Conservation (phyloP, 2,329 filamentous ascomycete species). For the Plectosphaerella sp. region DNA sequence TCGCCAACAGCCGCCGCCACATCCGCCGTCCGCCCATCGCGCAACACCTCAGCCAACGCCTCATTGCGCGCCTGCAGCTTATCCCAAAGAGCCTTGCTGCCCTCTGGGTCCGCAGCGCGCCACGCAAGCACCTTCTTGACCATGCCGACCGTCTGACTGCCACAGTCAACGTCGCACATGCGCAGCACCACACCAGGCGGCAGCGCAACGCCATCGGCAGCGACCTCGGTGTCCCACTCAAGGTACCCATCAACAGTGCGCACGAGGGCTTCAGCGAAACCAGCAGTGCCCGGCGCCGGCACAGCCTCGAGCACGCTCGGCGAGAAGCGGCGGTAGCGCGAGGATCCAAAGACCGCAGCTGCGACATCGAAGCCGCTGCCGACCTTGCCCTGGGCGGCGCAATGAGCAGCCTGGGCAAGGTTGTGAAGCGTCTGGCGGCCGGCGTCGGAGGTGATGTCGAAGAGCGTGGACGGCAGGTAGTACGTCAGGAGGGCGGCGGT, state of each 20-base stretch:
- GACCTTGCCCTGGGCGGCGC: slow-evolving; percentile 93
- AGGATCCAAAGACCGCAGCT: slow-evolving; percentile 86
- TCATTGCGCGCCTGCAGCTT: slow-evolving; percentile 72
- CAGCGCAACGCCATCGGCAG: slow-evolving; percentile 64
- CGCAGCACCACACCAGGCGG: slow-evolving; percentile 72
- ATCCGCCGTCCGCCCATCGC: slow-evolving; percentile 37
- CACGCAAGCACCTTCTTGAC: slow-evolving; percentile 87
- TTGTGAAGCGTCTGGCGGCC: slow-evolving; percentile 73
- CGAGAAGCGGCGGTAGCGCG: slow-evolving; percentile 88
- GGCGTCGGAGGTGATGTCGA: slow-evolving; percentile 50
- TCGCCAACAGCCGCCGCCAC: slow-evolving; percentile 42
- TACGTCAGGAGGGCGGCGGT: slow-evolving; percentile 72
- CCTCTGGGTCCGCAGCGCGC: slow-evolving; percentile 60
- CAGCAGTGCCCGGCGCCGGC: slow-evolving; percentile 59
- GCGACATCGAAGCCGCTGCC: slow-evolving; percentile 96
- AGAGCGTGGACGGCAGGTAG: slow-evolving; percentile 57
- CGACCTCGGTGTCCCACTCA: slow-evolving; percentile 77
- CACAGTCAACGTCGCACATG: slow-evolving; percentile 96
- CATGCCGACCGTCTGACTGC: slow-evolving; percentile 91
- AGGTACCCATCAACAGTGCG: slow-evolving; percentile 58
- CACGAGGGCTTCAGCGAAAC: slow-evolving; percentile 64
- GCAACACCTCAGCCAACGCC: slow-evolving; percentile 60
- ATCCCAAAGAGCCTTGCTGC: slow-evolving; percentile 69
- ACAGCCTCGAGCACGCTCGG: slow-evolving; percentile 66
- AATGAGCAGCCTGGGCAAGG: slow-evolving; percentile 88